Conservation (phyloP, 2,329 filamentous ascomycete species). For the Phialophora macrospora region DNA sequence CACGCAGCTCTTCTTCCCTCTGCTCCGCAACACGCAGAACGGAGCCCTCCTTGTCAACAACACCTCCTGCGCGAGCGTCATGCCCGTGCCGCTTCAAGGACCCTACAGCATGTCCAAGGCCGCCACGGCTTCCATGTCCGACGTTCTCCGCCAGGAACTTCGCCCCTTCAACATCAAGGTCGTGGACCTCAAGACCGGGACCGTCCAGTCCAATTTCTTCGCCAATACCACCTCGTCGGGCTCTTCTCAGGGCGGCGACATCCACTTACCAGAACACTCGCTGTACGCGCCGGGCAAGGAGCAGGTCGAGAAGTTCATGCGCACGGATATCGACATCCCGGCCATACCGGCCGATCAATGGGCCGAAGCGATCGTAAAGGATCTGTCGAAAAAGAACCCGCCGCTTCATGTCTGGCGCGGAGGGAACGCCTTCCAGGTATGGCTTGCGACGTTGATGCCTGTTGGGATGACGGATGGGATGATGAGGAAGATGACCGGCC, state of each 20-base stretch:
- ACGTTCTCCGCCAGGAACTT: conserved; percentile 48
- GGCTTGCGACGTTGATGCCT: conserved; percentile 21
- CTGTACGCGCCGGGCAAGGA: conserved; percentile 25
- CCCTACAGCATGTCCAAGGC: conserved; percentile 45
- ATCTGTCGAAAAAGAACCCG: conserved; percentile 57
- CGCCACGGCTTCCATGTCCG: conserved; percentile 39
- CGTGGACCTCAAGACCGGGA: conserved; percentile 39
- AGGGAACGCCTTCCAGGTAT: conserved; percentile 13
- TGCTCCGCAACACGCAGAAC: conserved; percentile 54
- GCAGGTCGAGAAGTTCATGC: conserved; percentile 26
- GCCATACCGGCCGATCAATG: conserved; percentile 18
- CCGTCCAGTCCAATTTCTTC: conserved; percentile 34
- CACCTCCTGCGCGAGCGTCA: conserved; percentile 42
- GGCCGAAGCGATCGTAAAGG: conserved; percentile 55
- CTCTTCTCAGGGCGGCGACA: conserved; percentile 1
- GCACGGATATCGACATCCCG: conserved; percentile 6
- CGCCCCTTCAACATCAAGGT: conserved; percentile 42
- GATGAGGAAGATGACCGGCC: conserved; percentile 23
- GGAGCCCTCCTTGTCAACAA: conserved; percentile 47
- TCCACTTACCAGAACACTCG: conserved; percentile 12
- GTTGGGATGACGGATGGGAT: conserved; percentile 22
- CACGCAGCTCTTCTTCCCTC: conserved; percentile 42
- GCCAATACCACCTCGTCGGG: conserved; percentile 11
- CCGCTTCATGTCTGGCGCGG: conserved; percentile 31
- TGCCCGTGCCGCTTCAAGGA: conserved; percentile 43